These are phyloP conservation scores for Saururus chinensis DNA, from an alignment of 164 flowering plant species.

Conservation along the genomic window DNA sequence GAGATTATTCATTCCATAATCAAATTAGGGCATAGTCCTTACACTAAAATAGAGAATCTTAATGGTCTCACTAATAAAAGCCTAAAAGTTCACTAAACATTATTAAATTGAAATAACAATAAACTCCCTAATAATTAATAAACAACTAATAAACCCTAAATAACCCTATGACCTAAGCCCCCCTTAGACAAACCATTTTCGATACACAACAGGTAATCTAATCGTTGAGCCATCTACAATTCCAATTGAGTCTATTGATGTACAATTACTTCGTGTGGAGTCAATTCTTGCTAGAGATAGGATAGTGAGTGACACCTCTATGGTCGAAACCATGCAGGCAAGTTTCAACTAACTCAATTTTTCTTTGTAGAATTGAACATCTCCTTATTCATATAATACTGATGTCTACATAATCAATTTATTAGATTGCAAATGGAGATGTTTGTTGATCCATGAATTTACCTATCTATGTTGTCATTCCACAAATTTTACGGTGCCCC, in stretches of 20 bases:
- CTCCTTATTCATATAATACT: not conserved
- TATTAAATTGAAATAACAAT: too few species aligned
- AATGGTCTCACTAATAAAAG: too few species aligned
- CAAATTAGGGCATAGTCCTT: too few species aligned
- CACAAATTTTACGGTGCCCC: conserved; percentile 91
- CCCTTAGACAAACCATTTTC: too few species aligned
- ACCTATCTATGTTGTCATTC: conserved; percentile 79
- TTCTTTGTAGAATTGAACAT: not conserved
- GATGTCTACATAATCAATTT: conserved; percentile 5
- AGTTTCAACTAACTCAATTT: conserved; percentile 1
- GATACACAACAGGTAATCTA: too few species aligned
- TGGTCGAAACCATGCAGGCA: conserved; percentile 88
- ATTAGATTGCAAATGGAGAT: conserved; percentile 92
- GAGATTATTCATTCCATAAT: too few species aligned
- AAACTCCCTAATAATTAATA: too few species aligned
- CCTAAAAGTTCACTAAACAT: too few species aligned
- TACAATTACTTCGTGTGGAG: conserved; percentile 70
- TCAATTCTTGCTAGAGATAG: conserved; percentile 78
- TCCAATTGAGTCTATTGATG: conserved; percentile 74
- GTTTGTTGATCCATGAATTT: conserved; percentile 51
- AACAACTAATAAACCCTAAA: too few species aligned
- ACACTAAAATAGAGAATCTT: too few species aligned
- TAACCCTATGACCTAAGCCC: too few species aligned
- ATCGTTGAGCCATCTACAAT: conserved; percentile 73
- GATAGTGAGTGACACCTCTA: conserved; percentile 57